phyloP scores from a whole-genome alignment of 2,329 filamentous ascomycete genomes.

The Botrytis elliptica region DNA sequence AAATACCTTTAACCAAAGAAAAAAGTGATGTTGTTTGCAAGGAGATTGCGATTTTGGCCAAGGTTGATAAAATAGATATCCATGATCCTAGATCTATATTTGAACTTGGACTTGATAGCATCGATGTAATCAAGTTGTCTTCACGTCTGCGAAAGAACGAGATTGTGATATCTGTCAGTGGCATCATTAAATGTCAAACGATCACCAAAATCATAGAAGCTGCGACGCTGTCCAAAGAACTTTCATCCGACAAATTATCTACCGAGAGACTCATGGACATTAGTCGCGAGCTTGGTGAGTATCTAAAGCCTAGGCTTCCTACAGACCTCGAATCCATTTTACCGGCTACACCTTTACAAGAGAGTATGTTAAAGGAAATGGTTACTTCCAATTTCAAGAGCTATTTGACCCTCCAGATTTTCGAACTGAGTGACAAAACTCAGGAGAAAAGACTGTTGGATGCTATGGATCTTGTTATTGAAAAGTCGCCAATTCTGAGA shows the following conservation, averaged over 20 bases:
- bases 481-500: conserved; percentile 67
- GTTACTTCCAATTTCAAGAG: conserved; percentile 66
- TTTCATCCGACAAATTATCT: conserved; percentile 12
- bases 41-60: conserved; percentile 64
- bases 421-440: conserved; percentile 56
- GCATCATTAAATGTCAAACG: conserved; percentile 71
- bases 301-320: conserved; percentile 42
- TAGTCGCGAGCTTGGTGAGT: conserved; percentile 41
- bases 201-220: conserved; percentile 58
- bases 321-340: conserved; percentile 57
- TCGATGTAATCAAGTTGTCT: conserved; percentile 83
- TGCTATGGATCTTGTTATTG: conserved; percentile 63
- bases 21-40: conserved; percentile 47
- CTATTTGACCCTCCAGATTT: conserved; percentile 84
- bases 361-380: conserved; percentile 84
- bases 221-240: conserved; percentile 25
- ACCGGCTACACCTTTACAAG: conserved; percentile 80
- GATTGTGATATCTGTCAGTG: conserved; percentile 65
- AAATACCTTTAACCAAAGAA: conserved; percentile 51
- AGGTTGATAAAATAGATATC: conserved; percentile 51
- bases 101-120: conserved; percentile 85
- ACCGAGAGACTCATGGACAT: conserved; percentile 31
- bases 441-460: conserved; percentile 55
- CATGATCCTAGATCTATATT: conserved; percentile 65
- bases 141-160: conserved; percentile 63